These are phyloP conservation scores for Tuber umbilicatum DNA, from an alignment of 495 filamentous ascomycete genomes.

Conservation along the genomic window DNA sequence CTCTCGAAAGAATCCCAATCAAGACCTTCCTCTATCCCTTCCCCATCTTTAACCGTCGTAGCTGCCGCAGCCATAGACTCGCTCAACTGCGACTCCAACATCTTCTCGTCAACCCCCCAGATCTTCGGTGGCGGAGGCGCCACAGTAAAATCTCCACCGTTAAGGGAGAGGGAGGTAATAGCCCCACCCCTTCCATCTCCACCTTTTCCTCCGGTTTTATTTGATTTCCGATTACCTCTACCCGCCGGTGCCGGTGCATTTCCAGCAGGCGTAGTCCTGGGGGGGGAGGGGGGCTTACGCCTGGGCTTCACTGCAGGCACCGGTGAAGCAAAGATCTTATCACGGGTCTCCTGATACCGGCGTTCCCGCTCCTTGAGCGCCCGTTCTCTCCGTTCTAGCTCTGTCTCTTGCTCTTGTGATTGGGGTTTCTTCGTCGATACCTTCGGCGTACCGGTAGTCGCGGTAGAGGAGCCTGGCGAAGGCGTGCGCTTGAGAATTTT, in stretches of 20 bases:
- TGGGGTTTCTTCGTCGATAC: constrained; percentile 13
- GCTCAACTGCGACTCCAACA: constrained; percentile 34
- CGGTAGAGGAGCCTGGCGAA: constrained; percentile 9
- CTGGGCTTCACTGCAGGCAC: background rate
- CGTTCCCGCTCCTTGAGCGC: constrained; percentile 35
- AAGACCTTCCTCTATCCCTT: constrained; percentile 19
- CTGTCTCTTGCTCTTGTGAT: constrained; percentile 22
- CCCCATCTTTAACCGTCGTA: constrained; percentile 7
- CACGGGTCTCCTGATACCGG: constrained; percentile 34
- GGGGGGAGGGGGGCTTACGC: background rate
- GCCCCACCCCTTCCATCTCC: constrained; percentile 10
- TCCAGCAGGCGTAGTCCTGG: constrained; percentile 11
- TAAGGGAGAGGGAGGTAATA: constrained; percentile 34
- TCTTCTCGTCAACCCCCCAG: constrained; percentile 32
- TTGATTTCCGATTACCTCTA: background rate
- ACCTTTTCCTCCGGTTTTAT: background rate
- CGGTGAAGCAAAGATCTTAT: constrained; percentile 31
- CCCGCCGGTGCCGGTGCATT: background rate
- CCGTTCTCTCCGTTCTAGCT: constrained; percentile 27
- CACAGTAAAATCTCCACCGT: constrained; percentile 22
- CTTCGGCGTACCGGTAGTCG: background rate
- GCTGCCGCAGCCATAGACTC: constrained; percentile 1
- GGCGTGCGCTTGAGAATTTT: constrained; percentile 36
- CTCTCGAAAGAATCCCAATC: constrained; percentile 39
- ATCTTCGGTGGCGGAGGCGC: constrained; percentile 15